Evolutionary conservation across 2,329 filamentous ascomycete species (phyloP).

Genomic region (Aspergillus ruber): DNA sequence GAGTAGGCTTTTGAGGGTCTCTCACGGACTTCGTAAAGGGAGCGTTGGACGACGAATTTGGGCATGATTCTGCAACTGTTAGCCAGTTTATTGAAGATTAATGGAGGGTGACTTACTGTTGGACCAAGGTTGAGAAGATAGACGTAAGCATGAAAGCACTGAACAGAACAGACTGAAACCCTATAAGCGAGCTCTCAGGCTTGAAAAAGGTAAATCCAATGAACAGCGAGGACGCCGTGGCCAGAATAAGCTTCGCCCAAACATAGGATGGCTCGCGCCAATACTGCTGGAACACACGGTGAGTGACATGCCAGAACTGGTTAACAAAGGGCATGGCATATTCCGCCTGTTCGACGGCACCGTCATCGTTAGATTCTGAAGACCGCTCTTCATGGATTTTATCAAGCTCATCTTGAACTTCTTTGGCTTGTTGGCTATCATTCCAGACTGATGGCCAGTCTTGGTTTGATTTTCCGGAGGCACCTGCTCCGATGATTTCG

Average conservation of each 20-base stretch:
- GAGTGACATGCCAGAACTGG: conserved; percentile 61
- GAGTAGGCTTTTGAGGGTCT: conserved; percentile 77
- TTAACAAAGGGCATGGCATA: conserved; percentile 66
- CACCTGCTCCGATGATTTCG: conserved; percentile 50
- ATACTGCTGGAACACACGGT: conserved; percentile 79
- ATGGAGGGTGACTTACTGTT: conserved; percentile 47
- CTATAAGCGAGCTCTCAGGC: conserved; percentile 65
- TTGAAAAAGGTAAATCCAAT: conserved; percentile 77
- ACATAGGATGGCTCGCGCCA: conserved; percentile 84
- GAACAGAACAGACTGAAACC: conserved; percentile 81
- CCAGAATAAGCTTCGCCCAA: conserved; percentile 72
- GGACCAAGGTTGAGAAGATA: conserved; percentile 49
- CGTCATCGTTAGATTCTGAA: conserved; percentile 25
- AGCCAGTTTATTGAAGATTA: background rate
- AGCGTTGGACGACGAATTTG: conserved; percentile 74
- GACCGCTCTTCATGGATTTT: conserved; percentile 47
- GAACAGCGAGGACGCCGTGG: conserved; percentile 57
- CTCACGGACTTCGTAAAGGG: conserved; percentile 78
- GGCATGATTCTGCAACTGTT: conserved; percentile 53
- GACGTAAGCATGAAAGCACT: conserved; percentile 69
- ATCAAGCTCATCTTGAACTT: conserved; percentile 53
- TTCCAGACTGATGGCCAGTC: conserved; percentile 61
- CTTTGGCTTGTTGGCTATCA: conserved; percentile 48
- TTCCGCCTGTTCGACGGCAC: conserved; percentile 56
- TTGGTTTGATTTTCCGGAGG: conserved; percentile 59